Evolutionary conservation across 306 rosid genomes (phyloP).

Genomic region (Begonia masoniana): DNA sequence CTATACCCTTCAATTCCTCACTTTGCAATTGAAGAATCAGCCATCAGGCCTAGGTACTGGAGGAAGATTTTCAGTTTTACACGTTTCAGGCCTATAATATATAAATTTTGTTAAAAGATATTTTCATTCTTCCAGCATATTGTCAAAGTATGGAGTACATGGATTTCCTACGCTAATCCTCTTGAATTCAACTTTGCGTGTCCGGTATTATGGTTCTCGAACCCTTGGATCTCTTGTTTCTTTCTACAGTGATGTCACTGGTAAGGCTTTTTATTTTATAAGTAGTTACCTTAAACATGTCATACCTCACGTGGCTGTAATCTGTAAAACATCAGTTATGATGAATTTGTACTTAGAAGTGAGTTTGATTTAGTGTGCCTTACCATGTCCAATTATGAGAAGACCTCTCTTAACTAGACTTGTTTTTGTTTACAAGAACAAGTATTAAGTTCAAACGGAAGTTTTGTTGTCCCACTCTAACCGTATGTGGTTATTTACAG

Average conservation of each 20-base stretch:
- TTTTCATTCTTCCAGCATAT: constrained; percentile 37
- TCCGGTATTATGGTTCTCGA: constrained; percentile 79
- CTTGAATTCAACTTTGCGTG: constrained; percentile 75
- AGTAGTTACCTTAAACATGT: neutral
- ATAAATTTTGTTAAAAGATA: constrained; percentile 3
- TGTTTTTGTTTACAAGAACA: no score
- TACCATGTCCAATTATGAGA: neutral
- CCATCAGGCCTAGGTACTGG: constrained; percentile 89
- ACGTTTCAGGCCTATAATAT: neutral
- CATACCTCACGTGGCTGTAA: neutral
- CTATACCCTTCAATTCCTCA: constrained; percentile 72
- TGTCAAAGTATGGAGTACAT: constrained; percentile 92
- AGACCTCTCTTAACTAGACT: neutral
- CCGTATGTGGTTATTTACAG: no score
- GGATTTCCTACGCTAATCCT: constrained; percentile 89
- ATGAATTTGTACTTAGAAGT: neutral
- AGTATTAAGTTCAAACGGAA: no score
- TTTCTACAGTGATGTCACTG: constrained; percentile 74
- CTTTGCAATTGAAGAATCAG: constrained; percentile 83
- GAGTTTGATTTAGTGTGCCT: neutral
- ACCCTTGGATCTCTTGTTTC: constrained; percentile 46
- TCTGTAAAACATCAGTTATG: neutral
- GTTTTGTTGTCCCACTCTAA: no score
- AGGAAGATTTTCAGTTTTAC: neutral
- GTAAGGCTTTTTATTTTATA: constrained; percentile 29